phyloP scores from a whole-genome alignment of 2,329 filamentous ascomycete genomes.

The Zymoseptoria ardabiliae region DNA sequence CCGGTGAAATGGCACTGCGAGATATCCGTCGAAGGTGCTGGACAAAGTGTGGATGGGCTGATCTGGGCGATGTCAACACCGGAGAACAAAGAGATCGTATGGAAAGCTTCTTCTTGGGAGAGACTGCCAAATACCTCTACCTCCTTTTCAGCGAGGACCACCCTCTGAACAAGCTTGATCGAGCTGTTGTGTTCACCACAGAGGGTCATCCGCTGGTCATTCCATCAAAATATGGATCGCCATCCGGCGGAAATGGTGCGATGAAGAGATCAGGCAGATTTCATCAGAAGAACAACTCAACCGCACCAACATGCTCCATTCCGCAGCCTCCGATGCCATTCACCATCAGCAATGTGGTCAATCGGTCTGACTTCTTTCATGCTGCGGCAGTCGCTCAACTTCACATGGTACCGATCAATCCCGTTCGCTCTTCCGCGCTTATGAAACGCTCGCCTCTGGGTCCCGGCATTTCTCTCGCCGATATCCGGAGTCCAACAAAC shows the following conservation, averaged over 20 bases:
- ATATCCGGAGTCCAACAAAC: conserved; percentile 58
- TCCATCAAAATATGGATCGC: conserved; percentile 7
- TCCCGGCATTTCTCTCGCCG: conserved; percentile 45
- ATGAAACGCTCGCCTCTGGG: conserved; percentile 19
- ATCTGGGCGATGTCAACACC: conserved; percentile 52
- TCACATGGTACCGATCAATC: conserved; percentile 57
- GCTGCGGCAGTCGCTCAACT: conserved; percentile 78
- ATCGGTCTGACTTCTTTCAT: conserved; percentile 76
- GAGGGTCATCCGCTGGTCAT: conserved; percentile 92
- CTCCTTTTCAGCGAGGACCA: conserved; percentile 80
- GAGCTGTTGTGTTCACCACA: conserved; percentile 86
- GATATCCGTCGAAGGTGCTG: conserved; percentile 86
- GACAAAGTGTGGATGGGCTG: conserved; percentile 88
- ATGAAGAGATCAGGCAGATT: neutral
- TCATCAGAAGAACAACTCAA: conserved; percentile 10
- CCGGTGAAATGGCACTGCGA: conserved; percentile 87
- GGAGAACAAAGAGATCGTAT: conserved; percentile 89
- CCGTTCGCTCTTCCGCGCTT: conserved; percentile 36
- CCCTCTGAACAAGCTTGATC: conserved; percentile 79
- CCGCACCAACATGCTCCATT: conserved; percentile 56
- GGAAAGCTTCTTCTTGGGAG: conserved; percentile 97
- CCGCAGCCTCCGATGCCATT: conserved; percentile 55
- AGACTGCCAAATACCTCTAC: conserved; percentile 94
- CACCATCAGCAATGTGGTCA: conserved; percentile 70
- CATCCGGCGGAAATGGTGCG: conserved; percentile 1